phyloP scores from a whole-genome alignment of 179 eudicot species.

The Beta corolliflora region DNA sequence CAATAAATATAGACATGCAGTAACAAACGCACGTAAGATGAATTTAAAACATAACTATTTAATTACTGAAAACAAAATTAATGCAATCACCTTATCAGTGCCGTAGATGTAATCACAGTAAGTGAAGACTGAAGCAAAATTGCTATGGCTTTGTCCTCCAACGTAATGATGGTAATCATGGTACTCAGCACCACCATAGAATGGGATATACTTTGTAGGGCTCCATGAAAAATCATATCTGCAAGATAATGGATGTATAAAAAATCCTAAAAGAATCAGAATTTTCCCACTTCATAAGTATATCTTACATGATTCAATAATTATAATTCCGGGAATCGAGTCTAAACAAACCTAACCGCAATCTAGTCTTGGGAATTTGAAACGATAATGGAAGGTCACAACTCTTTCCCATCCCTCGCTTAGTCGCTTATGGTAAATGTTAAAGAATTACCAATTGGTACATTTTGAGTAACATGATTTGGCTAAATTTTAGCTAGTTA shows the following conservation, averaged over 20 bases:
- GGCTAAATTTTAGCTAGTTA: no score
- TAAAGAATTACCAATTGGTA: no score
- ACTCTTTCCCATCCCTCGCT: no score
- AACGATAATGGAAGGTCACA: no score
- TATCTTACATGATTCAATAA: no score
- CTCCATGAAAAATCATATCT: slow-evolving; percentile 90
- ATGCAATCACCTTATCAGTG: slow-evolving; percentile 76
- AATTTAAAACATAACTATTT: not conserved
- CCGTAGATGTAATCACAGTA: slow-evolving; percentile 97
- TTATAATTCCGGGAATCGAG: no score
- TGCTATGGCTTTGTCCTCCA: slow-evolving; percentile 96
- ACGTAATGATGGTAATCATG: slow-evolving; percentile 99
- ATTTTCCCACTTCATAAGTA: no score
- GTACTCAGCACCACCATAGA: slow-evolving; percentile 93
- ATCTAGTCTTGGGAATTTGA: no score
- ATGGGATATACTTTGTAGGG: slow-evolving; percentile 81
- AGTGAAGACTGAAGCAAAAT: slow-evolving; percentile 92
- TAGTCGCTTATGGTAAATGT: no score
- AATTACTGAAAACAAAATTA: slow-evolving; percentile 54
- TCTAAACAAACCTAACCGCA: no score
- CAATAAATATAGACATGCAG: slow-evolving; percentile 10
- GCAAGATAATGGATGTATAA: slow-evolving; percentile 15
- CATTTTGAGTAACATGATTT: no score
- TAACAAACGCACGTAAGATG: slow-evolving; percentile 33
- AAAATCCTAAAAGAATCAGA: no score